A percentile compares a stretch with the other conserved stretches of the same genome.
Conservation (phyloP, 2,329 filamentous ascomycete species). For the Fusarium cyanostomum region DNA sequence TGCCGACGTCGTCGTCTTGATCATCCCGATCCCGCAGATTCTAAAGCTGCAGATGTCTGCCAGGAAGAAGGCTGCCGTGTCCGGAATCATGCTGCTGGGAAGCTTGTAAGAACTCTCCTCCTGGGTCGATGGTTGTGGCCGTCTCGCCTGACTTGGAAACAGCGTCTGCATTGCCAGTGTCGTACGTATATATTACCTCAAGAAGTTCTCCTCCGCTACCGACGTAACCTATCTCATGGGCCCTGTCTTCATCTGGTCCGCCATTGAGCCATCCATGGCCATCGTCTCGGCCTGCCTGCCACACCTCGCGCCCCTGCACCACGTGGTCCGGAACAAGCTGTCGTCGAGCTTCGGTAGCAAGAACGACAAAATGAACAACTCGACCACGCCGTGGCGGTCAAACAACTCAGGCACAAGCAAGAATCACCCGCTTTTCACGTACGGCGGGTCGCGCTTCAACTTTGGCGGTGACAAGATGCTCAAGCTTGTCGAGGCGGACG, state of each 20-base stretch:
- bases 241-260: conserved; percentile 21
- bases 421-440: conserved; percentile 3
- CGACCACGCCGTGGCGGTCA: not conserved
- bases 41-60: conserved; percentile 9
- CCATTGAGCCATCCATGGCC: conserved; percentile 16
- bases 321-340: conserved; percentile 5
- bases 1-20: conserved; percentile 6
- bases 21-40: conserved; percentile 16
- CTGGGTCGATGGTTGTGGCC: not conserved
- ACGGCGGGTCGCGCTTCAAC: conserved; percentile 8
- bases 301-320: conserved; percentile 12
- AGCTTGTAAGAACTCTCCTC: conserved; percentile 3
- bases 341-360: conserved; percentile 3
- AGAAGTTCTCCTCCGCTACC: not conserved
- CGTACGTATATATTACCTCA: conserved; percentile 14
- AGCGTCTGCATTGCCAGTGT: conserved; percentile 19
- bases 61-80: conserved; percentile 10
- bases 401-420: not conserved
- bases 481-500: conserved; percentile 6
- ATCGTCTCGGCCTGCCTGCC: conserved; percentile 20
- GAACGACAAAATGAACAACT: not conserved
- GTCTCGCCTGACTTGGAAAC: not conserved
- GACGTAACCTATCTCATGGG: conserved; percentile 13
- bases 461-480: not conserved
- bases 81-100: conserved; percentile 11